phyloP scores from a whole-genome alignment of 208 protist genomes.

The Trypanosoma melophagium region DNA sequence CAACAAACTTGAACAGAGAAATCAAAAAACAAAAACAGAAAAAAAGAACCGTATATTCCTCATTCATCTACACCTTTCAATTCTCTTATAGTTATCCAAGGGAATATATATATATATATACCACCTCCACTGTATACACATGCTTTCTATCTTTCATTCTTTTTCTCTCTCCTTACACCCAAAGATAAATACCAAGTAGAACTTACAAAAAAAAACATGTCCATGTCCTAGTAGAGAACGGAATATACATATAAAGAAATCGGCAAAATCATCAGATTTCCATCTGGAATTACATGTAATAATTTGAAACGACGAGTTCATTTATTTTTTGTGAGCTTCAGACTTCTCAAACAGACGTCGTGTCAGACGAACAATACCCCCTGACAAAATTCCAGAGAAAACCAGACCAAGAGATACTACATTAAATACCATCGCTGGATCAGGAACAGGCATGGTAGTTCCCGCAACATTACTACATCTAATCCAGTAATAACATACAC shows the following conservation, averaged over 20 bases:
- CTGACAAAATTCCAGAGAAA: conserved; percentile 36
- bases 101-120: too few species aligned
- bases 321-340: conserved; percentile 4
- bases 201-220: too few species aligned
- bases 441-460: conserved; percentile 65
- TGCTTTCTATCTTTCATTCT: too few species aligned
- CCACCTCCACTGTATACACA: too few species aligned
- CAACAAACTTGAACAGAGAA: not conserved
- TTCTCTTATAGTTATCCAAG: too few species aligned
- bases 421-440: conserved; percentile 82
- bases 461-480: conserved; percentile 58
- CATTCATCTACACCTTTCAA: not conserved
- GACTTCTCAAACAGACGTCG: conserved; percentile 25
- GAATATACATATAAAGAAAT: too few species aligned
- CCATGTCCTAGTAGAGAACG: too few species aligned
- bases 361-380: conserved; percentile 34
- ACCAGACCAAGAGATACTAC: conserved; percentile 52
- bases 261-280: too few species aligned
- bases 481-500: conserved; percentile 39
- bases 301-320: too few species aligned
- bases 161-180: too few species aligned
- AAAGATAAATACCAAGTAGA: too few species aligned
- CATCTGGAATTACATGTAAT: too few species aligned
- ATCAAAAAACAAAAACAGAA: conserved; percentile 1
- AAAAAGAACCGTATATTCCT: not conserved